Evolutionary conservation across 208 protist genomes (phyloP).

Genomic region (Leishmania guyanensis): DNA sequence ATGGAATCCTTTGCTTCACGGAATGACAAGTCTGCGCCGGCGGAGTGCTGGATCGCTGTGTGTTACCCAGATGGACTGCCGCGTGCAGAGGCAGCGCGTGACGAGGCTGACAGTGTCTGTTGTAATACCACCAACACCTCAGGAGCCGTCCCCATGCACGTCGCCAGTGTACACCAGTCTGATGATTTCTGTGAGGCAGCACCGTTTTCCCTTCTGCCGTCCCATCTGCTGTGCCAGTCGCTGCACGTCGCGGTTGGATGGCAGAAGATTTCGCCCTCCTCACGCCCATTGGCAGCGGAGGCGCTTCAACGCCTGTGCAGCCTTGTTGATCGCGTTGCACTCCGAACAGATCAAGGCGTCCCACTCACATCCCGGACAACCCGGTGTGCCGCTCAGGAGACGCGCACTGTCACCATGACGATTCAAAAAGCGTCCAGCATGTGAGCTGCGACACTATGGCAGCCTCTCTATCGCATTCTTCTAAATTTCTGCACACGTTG

Average conservation of each 20-base stretch:
- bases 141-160: not conserved
- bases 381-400: not conserved
- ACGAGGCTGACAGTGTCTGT: not conserved
- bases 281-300: not conserved
- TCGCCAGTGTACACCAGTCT: not conserved
- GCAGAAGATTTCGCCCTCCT: slow-evolving; percentile 2
- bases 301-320: slow-evolving; percentile 1
- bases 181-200: not conserved
- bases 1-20: not conserved
- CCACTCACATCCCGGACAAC: not conserved
- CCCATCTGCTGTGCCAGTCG: slow-evolving; percentile 2
- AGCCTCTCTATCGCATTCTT: not conserved
- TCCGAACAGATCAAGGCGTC: not conserved
- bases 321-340: not conserved
- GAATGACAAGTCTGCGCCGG: not conserved
- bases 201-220: slow-evolving; percentile 14
- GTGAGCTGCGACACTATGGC: slow-evolving; percentile 1
- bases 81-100: not conserved
- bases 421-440: slow-evolving; percentile 11
- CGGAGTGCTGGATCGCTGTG: slow-evolving; percentile 5
- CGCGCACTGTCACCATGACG: not conserved
- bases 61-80: slow-evolving; percentile 14
- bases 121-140: not conserved
- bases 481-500: not conserved
- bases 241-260: slow-evolving; percentile 6